These are phyloP conservation scores for Xylaria sp. DNA, from an alignment of 2,329 filamentous ascomycete genomes.

Conservation along the genomic window DNA sequence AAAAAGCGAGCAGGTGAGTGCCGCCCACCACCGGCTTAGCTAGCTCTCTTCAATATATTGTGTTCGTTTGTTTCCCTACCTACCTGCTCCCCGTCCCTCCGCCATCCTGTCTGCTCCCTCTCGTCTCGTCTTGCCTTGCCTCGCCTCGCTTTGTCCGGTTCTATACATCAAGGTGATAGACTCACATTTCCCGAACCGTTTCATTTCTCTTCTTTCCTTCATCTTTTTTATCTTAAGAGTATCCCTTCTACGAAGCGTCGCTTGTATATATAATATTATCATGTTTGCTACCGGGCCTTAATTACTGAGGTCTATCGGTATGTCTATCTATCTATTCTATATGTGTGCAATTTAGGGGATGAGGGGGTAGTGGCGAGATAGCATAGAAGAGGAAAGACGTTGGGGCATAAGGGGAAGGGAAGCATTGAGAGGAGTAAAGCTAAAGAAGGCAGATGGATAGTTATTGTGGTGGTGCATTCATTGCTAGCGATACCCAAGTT, in stretches of 20 bases:
- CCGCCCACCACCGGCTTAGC: constrained; percentile 32
- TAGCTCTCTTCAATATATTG: constrained; percentile 34
- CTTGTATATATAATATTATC: constrained; percentile 28
- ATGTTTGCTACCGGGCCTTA: background rate
- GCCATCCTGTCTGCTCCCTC: background rate
- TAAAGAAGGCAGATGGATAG: constrained; percentile 1
- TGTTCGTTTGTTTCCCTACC: constrained; percentile 25
- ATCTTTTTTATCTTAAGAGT: constrained; percentile 1
- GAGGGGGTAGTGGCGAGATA: background rate
- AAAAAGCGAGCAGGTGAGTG: constrained; percentile 33
- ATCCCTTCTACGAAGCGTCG: constrained; percentile 1
- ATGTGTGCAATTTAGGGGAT: background rate
- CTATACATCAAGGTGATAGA: background rate
- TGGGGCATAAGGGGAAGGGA: background rate
- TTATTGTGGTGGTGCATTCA: background rate
- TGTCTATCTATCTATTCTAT: background rate
- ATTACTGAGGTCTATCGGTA: background rate
- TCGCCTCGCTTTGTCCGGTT: background rate
- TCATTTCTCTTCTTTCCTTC: constrained; percentile 3
- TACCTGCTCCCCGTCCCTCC: background rate
- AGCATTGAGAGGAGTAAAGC: background rate
- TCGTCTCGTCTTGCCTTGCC: background rate
- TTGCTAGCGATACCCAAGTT: constrained; percentile 24
- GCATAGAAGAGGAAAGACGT: constrained; percentile 1
- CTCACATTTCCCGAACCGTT: background rate